Conservation (phyloP, 495 filamentous ascomycete species). For the Penicillium silybi region DNA sequence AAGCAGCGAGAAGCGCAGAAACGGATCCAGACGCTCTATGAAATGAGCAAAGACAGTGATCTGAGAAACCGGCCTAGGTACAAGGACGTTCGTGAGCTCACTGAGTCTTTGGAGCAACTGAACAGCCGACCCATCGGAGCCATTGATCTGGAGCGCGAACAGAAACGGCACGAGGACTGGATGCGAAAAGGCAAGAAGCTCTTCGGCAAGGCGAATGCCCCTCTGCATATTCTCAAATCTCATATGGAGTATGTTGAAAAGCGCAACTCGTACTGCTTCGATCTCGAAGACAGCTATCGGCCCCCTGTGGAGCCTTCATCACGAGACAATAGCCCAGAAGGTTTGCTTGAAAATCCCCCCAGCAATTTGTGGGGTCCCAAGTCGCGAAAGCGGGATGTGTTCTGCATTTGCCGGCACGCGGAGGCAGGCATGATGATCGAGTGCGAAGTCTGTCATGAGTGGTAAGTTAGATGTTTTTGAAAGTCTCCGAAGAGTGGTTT, state of each 20-base stretch:
- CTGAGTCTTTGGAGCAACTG: conserved; percentile 79
- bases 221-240: conserved; percentile 84
- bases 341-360: conserved; percentile 49
- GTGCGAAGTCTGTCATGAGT: conserved; percentile 96
- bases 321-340: conserved; percentile 74
- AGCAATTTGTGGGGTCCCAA: conserved; percentile 45
- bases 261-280: conserved; percentile 87
- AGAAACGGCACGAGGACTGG: conserved; percentile 97
- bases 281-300: conserved; percentile 82
- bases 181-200: conserved; percentile 98
- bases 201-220: conserved; percentile 97
- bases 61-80: conserved; percentile 82
- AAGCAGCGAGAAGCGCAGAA: conserved; percentile 95
- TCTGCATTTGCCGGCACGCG: conserved; percentile 90
- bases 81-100: conserved; percentile 81
- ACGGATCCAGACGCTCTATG: conserved; percentile 74
- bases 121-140: conserved; percentile 90
- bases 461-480: conserved; percentile 51
- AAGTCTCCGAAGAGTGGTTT: not conserved
- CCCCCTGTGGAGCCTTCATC: conserved; percentile 90
- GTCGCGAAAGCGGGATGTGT: conserved; percentile 70
- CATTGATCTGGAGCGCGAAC: conserved; percentile 88
- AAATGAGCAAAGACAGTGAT: conserved; percentile 70
- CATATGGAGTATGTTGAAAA: conserved; percentile 93
- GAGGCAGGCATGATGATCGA: conserved; percentile 99